A percentile compares a stretch with the other conserved stretches of the same genome.
Evolutionary conservation across 2,329 filamentous ascomycete genomes (phyloP).

Genomic region (Nothomitra cinnamomea): DNA sequence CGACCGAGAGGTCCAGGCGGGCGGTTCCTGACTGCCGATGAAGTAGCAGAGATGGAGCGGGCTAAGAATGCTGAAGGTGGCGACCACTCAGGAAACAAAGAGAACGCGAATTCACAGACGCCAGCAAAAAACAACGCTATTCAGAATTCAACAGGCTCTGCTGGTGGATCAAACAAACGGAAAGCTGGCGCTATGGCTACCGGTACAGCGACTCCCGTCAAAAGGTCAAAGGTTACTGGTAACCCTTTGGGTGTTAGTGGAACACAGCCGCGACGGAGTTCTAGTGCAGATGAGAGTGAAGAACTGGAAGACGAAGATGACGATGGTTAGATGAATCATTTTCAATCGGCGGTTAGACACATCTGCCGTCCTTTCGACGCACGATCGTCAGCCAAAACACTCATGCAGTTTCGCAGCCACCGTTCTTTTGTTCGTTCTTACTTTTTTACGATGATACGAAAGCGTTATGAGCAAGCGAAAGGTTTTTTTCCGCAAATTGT

Average conservation of each 20-base stretch:
- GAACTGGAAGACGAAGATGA: slow-evolving; percentile 35
- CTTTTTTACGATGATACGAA: not conserved
- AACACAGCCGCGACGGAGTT: slow-evolving; percentile 22
- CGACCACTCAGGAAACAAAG: slow-evolving; percentile 15
- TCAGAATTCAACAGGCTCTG: slow-evolving; percentile 8
- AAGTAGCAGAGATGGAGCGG: slow-evolving; percentile 78
- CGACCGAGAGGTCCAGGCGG: slow-evolving; percentile 85
- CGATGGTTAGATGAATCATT: slow-evolving; percentile 9
- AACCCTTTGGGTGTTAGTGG: slow-evolving; percentile 10
- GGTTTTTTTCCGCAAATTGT: slow-evolving; percentile 3
- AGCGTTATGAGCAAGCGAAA: slow-evolving; percentile 2
- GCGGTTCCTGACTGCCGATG: slow-evolving; percentile 88
- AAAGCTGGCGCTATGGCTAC: slow-evolving; percentile 31
- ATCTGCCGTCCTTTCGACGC: not conserved
- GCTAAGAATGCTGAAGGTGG: slow-evolving; percentile 26
- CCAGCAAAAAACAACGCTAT: slow-evolving; percentile 19
- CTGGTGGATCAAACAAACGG: slow-evolving; percentile 24
- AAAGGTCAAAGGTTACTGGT: slow-evolving; percentile 29
- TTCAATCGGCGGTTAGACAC: not conserved
- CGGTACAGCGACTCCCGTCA: slow-evolving; percentile 24
- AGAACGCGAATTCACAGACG: slow-evolving; percentile 13
- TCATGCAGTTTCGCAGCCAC: not conserved
- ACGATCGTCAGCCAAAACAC: not conserved
- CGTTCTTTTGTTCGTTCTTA: slow-evolving; percentile 2
- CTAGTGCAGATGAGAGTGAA: slow-evolving; percentile 34